Conservation (phyloP, 768 basidiomycete genomes). For the Roridomyces roridus region DNA sequence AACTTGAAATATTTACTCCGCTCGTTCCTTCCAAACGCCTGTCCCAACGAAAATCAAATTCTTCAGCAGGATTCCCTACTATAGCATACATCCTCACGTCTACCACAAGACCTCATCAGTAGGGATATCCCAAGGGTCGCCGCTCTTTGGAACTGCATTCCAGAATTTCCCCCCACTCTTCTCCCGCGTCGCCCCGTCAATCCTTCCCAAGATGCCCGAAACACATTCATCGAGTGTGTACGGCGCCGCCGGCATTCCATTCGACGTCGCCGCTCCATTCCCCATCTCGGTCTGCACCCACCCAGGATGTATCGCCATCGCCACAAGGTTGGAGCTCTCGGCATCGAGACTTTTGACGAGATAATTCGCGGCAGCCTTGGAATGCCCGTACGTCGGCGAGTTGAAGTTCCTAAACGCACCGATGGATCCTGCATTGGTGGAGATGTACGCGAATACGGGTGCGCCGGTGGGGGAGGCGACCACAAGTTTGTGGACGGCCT, state of each 20-base stretch:
- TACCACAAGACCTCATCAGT: neutral
- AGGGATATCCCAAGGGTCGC: neutral
- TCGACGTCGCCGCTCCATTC: neutral
- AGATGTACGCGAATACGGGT: neutral
- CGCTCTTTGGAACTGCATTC: neutral
- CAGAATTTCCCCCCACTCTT: neutral
- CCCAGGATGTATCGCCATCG: neutral
- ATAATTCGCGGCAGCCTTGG: conserved; percentile 3
- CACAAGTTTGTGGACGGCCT: conserved; percentile 2
- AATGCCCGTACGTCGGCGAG: neutral
- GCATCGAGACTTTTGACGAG: neutral
- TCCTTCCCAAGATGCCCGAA: no score
- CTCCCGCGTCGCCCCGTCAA: no score
- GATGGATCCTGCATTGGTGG: neutral
- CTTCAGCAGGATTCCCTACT: no score
- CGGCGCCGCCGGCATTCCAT: neutral
- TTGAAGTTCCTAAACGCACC: neutral
- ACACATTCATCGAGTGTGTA: no score
- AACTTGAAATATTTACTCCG: no score
- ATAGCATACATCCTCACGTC: no score
- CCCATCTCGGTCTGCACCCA: neutral
- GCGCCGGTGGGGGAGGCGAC: neutral
- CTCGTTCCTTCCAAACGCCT: no score
- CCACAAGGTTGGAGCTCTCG: neutral
- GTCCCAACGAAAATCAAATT: no score